phyloP scores from a whole-genome alignment of 2,329 filamentous ascomycete species.

The Botrytis paeoniae region DNA sequence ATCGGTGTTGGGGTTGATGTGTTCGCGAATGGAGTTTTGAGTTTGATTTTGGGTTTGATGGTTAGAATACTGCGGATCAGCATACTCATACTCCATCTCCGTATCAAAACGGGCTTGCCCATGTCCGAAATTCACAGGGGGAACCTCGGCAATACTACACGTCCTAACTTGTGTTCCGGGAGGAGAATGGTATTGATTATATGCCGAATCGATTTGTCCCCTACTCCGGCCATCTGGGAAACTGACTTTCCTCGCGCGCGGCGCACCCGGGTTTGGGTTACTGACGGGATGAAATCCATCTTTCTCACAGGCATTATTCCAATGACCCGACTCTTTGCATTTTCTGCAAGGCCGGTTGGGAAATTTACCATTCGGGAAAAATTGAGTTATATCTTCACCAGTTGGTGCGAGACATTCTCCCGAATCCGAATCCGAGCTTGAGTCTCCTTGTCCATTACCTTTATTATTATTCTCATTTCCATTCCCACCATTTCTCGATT shows the following conservation, averaged over 20 bases:
- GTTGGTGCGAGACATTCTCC: not conserved
- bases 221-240: not conserved
- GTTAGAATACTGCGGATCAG: not conserved
- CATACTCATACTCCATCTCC: not conserved
- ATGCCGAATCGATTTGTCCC: not conserved
- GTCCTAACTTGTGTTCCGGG: not conserved
- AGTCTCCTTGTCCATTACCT: not conserved
- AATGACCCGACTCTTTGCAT: not conserved
- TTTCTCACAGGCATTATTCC: constrained; percentile 8
- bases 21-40: not conserved
- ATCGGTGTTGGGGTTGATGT: not conserved
- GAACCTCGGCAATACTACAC: not conserved
- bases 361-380: constrained; percentile 1
- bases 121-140: not conserved
- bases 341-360: not conserved
- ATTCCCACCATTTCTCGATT: not conserved
- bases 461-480: not conserved
- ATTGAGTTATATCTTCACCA: not conserved
- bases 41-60: not conserved
- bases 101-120: not conserved
- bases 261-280: constrained; percentile 5
- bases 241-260: no score
- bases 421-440: not conserved
- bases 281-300: not conserved
- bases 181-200: not conserved